These are phyloP conservation scores for Blastocladiella emersonii DNA, from an alignment of 371 early-diverging fungal genomes.

Conservation along the genomic window DNA sequence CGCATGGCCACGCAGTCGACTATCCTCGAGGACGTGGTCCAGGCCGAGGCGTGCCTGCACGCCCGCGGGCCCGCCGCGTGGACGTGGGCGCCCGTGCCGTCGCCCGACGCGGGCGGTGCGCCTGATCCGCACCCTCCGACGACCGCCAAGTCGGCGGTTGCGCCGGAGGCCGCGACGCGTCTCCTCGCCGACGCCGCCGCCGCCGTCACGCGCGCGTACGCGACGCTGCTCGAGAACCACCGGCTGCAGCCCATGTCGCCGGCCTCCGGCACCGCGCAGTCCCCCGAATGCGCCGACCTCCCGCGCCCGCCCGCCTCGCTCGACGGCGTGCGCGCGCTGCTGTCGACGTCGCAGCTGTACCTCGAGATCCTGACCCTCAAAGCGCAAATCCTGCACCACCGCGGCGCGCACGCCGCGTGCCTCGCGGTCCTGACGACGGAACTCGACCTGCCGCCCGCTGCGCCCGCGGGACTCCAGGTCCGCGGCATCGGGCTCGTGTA, in stretches of 20 bases:
- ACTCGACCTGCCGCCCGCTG: not conserved
- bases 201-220: not conserved
- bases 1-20: not conserved
- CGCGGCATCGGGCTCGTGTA: not conserved
- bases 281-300: not conserved
- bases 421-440: not conserved
- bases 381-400: not conserved
- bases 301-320: not conserved
- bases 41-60: not conserved
- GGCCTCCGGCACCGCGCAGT: not conserved
- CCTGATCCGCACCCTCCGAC: no score
- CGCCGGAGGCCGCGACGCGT: not conserved
- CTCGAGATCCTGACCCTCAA: not conserved
- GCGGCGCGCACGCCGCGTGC: not conserved
- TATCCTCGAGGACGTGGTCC: not conserved
- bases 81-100: not conserved
- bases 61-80: not conserved
- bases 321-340: not conserved
- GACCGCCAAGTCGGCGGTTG: not conserved
- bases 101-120: not conserved
- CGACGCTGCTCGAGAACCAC: not conserved
- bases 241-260: not conserved
- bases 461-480: not conserved
- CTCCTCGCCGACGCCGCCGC: not conserved
- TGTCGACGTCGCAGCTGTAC: not conserved